These are phyloP conservation scores for Taphrina communis DNA, from an alignment of 1,139 yeast genomes.

Conservation along the genomic window DNA sequence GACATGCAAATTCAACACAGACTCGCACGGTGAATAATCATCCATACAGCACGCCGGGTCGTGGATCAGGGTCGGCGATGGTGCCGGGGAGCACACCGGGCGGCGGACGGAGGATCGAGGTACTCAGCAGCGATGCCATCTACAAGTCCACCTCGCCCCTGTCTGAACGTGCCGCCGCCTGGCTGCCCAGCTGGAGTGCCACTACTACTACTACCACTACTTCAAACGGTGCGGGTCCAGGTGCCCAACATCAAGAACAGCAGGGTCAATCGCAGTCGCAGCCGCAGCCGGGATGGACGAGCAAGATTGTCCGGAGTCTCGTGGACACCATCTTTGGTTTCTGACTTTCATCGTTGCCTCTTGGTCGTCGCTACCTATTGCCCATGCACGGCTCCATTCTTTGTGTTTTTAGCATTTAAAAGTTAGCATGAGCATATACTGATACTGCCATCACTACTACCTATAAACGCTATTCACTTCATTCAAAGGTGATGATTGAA, in stretches of 20 bases:
- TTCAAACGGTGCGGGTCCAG: constrained; percentile 1
- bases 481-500: too few species aligned
- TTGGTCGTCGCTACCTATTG: too few species aligned
- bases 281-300: constrained; percentile 52
- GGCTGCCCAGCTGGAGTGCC: constrained; percentile 36
- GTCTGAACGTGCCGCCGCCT: constrained; percentile 26
- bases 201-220: background rate
- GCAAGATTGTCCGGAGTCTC: constrained; percentile 61
- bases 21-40: background rate
- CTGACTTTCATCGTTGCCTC: constrained; percentile 51
- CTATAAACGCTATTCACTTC: too few species aligned
- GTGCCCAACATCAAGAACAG: background rate
- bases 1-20: background rate
- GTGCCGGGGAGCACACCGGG: constrained; percentile 22
- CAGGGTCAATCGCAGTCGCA: too few species aligned
- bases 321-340: constrained; percentile 79
- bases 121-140: constrained; percentile 28
- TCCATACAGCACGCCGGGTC: constrained; percentile 6
- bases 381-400: too few species aligned
- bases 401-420: too few species aligned
- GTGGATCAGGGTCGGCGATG: background rate
- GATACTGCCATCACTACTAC: too few species aligned
- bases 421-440: too few species aligned
- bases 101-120: constrained; percentile 33
- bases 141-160: constrained; percentile 39